Base-by-base conservation (phyloP, 331 rosid genomes). In the Quercus lobata region DNA sequence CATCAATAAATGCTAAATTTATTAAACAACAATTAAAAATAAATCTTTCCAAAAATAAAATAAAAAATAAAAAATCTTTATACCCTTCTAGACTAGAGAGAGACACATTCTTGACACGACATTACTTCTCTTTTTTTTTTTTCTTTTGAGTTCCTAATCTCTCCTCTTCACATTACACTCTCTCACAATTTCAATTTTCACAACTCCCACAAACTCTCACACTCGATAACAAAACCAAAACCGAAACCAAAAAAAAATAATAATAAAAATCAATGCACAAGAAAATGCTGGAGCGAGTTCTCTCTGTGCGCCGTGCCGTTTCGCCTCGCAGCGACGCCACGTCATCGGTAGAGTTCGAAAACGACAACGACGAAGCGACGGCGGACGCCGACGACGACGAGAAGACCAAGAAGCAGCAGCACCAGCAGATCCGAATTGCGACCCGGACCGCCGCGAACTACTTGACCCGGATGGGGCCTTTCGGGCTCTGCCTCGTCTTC, bases 291-390 rank as follows among this genome's bases (percentile, higher is more conserved):
- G 87, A 81, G 17, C 85, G 87, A 14, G 83, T 57, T 69, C 82
- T 87, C 69, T 83, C 90, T 41, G 58, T 87, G 12, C 92, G 92
- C 61, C 88, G 92, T 54, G 76, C 57, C 72, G 71, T 83, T 8
- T 72, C 80, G n/a, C 75, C 76, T 16, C 90, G 86, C 44, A 29
- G 41, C 3, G 80, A 82, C 77, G 86, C 54, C 54, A 81, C 32
- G n/a, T 72, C 60, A 41, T n/a, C 58, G 52, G 25, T 29, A 3
- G 54, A 14, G 54, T 49, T 49, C 54, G 54, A 49, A 49, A 49
- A 49, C 54, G 69, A 61, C 18, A 84, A 82, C 1, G 78, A 69
- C 30, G 87, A 49, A 49, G 54, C 54, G 15, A 69, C 15, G 75
- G 74, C 27, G 69, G 83, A 72, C 35, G 78, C 75, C 56, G 89